Percentiles rank a stretch among this genome's conserved stretches.
Evolutionary conservation across 2,329 filamentous ascomycete species (phyloP).

Genomic region (Colletotrichum higginsianum): DNA sequence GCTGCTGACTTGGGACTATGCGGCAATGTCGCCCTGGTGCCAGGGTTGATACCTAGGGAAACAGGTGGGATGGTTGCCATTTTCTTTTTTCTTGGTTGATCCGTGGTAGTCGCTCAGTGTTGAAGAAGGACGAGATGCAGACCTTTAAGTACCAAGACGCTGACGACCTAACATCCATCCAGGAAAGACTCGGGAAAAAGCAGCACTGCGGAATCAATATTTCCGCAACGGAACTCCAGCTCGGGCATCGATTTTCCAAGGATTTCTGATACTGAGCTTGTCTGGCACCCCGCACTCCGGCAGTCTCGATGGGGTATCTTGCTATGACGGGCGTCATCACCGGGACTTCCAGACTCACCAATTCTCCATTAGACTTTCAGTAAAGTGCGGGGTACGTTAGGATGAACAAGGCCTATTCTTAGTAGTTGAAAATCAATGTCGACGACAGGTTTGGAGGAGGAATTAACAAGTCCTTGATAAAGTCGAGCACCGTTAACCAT

Average conservation of each 20-base stretch:
- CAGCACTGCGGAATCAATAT: not conserved
- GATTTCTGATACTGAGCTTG: not conserved
- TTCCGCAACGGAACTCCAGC: not conserved
- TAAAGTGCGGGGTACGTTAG: not conserved
- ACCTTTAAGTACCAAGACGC: no score
- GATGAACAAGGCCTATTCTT: not conserved
- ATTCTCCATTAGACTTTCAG: not conserved
- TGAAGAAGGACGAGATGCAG: not conserved
- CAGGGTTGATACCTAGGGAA: not conserved
- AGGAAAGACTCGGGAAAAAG: not conserved
- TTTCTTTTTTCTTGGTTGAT: not conserved
- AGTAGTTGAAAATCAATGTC: no score
- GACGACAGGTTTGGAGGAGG: no score
- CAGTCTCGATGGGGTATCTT: not conserved
- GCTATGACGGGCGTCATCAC: not conserved
- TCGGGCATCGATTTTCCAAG: no score
- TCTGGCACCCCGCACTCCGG: not conserved
- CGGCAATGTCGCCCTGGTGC: not conserved
- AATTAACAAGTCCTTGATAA: no score
- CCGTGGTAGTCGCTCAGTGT: no score
- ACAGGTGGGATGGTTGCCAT: not conserved
- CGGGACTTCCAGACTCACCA: not conserved
- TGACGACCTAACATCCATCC: not conserved
- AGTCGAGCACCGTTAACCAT: no score
- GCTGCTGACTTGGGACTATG: not conserved